Evolutionary conservation across 495 filamentous ascomycete genomes (phyloP).

Genomic region (Tuber melanosporum): DNA sequence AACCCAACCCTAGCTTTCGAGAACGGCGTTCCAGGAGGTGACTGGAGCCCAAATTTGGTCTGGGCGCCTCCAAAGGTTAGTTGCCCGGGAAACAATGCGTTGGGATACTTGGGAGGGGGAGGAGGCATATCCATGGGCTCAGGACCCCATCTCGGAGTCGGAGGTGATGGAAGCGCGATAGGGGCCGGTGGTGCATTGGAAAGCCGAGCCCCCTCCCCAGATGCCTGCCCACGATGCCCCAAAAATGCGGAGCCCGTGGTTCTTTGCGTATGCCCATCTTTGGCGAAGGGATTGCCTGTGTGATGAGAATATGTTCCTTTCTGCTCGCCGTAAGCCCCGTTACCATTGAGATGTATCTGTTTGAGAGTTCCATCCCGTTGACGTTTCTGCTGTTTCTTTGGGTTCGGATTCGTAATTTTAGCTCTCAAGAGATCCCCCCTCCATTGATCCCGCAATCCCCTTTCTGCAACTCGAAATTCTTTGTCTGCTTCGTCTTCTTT

Average conservation of each 20-base stretch:
- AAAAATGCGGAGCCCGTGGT: background rate
- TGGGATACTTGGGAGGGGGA: background rate
- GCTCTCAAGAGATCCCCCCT: slow-evolving; percentile 22
- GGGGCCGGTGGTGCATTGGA: background rate
- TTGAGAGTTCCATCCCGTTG: background rate
- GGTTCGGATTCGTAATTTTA: background rate
- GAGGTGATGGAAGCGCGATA: background rate
- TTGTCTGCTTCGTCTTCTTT: slow-evolving; percentile 37
- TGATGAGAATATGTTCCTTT: background rate
- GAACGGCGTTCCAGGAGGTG: background rate
- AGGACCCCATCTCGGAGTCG: background rate
- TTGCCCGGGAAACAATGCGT: background rate
- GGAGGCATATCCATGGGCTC: background rate
- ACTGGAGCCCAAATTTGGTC: background rate
- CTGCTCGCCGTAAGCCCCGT: background rate
- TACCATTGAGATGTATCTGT: background rate
- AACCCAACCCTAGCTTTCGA: background rate
- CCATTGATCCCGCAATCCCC: slow-evolving; percentile 27
- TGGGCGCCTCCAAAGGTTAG: background rate
- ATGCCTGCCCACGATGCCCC: background rate
- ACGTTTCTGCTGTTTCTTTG: background rate
- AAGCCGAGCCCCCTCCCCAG: background rate
- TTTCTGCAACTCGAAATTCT: slow-evolving; percentile 30
- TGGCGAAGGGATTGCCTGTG: background rate
- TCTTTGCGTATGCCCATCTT: background rate